Conservation (phyloP, 768 basidiomycete genomes). For the Glaciozyma antarctica region DNA sequence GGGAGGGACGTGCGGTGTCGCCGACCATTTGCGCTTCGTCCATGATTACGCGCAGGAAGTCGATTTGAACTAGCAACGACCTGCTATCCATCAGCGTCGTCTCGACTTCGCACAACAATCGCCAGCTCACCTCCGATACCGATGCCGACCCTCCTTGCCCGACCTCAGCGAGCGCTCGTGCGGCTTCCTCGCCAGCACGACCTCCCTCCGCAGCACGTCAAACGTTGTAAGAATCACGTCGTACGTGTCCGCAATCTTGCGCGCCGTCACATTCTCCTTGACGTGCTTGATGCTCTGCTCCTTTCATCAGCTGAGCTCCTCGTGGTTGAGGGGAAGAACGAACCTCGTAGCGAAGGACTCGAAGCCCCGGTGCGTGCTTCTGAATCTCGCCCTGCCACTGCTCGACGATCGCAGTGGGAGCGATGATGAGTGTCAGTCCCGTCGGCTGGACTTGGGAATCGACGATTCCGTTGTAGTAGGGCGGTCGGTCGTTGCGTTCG, state of each 20-base stretch:
- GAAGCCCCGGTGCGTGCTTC: slow-evolving; percentile 39
- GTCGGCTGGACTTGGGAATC: slow-evolving; percentile 30
- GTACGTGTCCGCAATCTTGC: slow-evolving; percentile 12
- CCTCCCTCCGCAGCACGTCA: slow-evolving; percentile 31
- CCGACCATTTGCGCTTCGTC: slow-evolving; percentile 42
- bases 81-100: slow-evolving; percentile 1
- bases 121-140: slow-evolving; percentile 7
- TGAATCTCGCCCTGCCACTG: slow-evolving; percentile 43
- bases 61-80: slow-evolving; percentile 31
- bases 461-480: slow-evolving; percentile 18
- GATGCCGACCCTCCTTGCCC: slow-evolving; percentile 2
- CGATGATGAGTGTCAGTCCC: slow-evolving; percentile 41
- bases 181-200: slow-evolving; percentile 30
- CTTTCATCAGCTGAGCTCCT: not conserved
- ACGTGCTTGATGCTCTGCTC: slow-evolving; percentile 9
- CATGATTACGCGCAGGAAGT: slow-evolving; percentile 39
- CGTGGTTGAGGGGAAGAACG: not conserved
- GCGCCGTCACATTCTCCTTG: not conserved
- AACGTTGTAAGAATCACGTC: slow-evolving; percentile 34
- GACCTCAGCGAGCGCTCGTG: slow-evolving; percentile 17
- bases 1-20: not conserved
- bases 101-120: not conserved
- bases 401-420: slow-evolving; percentile 39
- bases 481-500: slow-evolving; percentile 14
- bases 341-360: slow-evolving; percentile 41